These are phyloP conservation scores for Tritrichomonas foetus DNA, from an alignment of 208 protist genomes.

Conservation along the genomic window DNA sequence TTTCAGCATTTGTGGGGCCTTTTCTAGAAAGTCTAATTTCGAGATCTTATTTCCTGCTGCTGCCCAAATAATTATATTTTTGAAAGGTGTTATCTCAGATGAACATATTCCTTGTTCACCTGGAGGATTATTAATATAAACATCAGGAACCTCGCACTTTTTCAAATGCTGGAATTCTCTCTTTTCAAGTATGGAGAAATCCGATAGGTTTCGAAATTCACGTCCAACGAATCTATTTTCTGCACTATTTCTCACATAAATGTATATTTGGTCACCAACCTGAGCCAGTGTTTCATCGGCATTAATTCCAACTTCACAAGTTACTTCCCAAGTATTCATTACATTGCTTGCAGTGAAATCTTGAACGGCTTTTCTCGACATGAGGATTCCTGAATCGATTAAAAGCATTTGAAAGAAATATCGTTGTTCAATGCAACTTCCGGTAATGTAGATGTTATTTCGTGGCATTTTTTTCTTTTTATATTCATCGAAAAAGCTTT, in stretches of 20 bases:
- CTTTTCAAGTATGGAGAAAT: background rate
- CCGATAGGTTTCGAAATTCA: background rate
- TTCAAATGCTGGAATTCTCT: background rate
- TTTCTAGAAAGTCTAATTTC: no score
- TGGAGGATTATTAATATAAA: background rate
- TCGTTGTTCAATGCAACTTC: background rate
- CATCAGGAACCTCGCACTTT: background rate
- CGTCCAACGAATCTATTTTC: background rate
- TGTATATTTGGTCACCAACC: background rate
- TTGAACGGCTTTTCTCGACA: background rate
- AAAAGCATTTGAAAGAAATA: slow-evolving; percentile 27
- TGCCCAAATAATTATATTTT: background rate
- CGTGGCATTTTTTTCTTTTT: background rate
- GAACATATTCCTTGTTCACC: slow-evolving; percentile 9
- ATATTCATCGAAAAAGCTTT: background rate
- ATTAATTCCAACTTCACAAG: background rate
- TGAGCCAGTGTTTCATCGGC: background rate
- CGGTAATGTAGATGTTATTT: background rate
- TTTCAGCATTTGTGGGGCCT: no score
- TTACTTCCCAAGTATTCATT: background rate
- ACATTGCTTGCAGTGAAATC: background rate
- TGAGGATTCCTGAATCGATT: background rate
- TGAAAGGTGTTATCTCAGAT: background rate
- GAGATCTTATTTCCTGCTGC: background rate
- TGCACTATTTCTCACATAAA: background rate